Conservation (phyloP, 768 basidiomycete species). For the Kwoniella europaea region DNA sequence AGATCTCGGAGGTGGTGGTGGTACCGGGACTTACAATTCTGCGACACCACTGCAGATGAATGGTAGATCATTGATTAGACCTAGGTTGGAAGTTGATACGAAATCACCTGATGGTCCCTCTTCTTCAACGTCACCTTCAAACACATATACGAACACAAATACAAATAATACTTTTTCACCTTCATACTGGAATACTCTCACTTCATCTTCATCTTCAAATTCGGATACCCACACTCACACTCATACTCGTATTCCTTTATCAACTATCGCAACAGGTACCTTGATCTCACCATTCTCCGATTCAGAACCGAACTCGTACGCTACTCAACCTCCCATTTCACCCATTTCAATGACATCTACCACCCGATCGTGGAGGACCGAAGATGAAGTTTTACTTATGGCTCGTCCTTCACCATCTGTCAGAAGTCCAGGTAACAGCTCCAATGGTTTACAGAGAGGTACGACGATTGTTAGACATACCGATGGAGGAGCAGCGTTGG, state of each 20-base stretch:
- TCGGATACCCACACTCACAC: background rate
- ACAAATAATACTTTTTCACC: background rate
- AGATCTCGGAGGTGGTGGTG: conserved; percentile 15
- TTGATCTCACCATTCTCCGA: conserved; percentile 12
- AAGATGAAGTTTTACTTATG: conserved; percentile 18
- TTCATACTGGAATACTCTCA: background rate
- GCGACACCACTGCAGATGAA: background rate
- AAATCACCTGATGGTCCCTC: conserved; percentile 1
- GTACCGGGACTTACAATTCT: background rate
- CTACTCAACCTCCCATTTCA: conserved; percentile 8
- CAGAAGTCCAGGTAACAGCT: background rate
- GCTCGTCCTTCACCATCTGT: background rate
- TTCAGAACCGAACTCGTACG: background rate
- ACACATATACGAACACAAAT: background rate
- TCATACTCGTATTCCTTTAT: too few relatives aligned
- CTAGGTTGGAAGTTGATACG: conserved; percentile 16
- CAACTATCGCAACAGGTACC: too few relatives aligned
- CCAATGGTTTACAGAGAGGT: conserved; percentile 8
- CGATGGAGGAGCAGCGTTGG: conserved; percentile 15
- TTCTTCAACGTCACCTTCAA: background rate
- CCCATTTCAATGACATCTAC: conserved; percentile 11
- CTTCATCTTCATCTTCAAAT: background rate
- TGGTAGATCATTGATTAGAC: conserved; percentile 1
- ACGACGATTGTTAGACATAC: conserved; percentile 27
- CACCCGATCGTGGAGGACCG: conserved; percentile 27